Percentiles rank a stretch among this genome's conserved stretches.
phyloP scores from a whole-genome alignment of 495 filamentous ascomycete genomes.

The Xylaria venustula region DNA sequence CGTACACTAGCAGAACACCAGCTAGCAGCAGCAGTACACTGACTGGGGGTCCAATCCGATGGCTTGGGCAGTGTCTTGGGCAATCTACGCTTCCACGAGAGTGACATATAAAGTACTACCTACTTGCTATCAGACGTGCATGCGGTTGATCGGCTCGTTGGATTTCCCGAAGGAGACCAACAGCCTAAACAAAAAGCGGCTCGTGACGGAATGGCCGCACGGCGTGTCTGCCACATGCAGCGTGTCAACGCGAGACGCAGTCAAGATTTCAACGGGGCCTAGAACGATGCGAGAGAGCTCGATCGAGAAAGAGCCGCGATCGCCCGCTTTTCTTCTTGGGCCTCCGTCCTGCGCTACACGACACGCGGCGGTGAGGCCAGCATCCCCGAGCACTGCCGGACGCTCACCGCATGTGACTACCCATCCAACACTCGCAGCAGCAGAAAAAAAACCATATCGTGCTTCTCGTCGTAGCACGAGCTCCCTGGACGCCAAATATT shows the following conservation, averaged over 20 bases:
- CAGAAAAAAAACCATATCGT: slow-evolving; percentile 1
- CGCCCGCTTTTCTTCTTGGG: neutral
- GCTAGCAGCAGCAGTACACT: neutral
- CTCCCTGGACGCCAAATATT: neutral
- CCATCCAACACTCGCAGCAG: neutral
- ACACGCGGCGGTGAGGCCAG: slow-evolving; percentile 10
- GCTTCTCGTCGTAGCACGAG: neutral
- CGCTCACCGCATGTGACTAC: slow-evolving; percentile 4
- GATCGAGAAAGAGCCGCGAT: slow-evolving; percentile 3
- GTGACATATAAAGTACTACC: too few species aligned
- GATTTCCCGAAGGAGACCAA: slow-evolving; percentile 1
- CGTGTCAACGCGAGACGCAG: neutral
- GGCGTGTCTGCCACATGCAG: neutral
- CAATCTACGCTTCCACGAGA: neutral
- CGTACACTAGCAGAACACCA: too few species aligned
- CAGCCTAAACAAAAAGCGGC: neutral
- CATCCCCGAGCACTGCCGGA: neutral
- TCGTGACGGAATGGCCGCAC: neutral
- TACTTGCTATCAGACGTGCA: neutral
- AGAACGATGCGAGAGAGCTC: slow-evolving; percentile 5
- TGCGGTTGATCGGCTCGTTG: neutral
- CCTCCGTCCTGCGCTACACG: neutral
- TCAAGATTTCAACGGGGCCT: slow-evolving; percentile 1
- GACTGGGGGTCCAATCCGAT: neutral
- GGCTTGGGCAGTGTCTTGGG: too few species aligned